These are phyloP conservation scores for Cyclotella sp. DNA, from an alignment of 108 stramenopile genomes.

Conservation along the genomic window DNA sequence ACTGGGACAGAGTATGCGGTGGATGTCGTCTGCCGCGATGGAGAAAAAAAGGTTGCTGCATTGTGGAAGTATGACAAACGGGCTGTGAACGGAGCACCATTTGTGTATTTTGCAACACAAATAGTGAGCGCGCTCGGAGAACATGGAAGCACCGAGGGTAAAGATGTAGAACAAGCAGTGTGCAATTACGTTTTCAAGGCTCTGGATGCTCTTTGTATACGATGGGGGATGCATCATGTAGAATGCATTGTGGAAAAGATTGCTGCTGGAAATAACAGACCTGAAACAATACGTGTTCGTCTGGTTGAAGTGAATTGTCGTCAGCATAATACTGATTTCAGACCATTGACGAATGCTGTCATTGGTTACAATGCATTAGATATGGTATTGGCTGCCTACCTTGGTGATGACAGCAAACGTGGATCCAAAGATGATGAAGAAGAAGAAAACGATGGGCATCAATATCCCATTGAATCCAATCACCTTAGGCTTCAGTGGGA, in stretches of 20 bases:
- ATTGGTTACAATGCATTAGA: slow-evolving; percentile 87
- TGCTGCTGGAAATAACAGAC: slow-evolving; percentile 16
- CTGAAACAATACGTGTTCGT: slow-evolving; percentile 41
- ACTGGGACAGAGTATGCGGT: slow-evolving; percentile 91
- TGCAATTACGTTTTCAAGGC: slow-evolving; percentile 61
- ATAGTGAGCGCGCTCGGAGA: slow-evolving; percentile 55
- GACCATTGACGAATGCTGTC: slow-evolving; percentile 77
- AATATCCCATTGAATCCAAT: slow-evolving; percentile 36
- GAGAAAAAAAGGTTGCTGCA: slow-evolving; percentile 92
- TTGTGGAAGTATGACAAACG: slow-evolving; percentile 97
- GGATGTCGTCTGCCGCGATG: slow-evolving; percentile 89
- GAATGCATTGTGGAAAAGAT: slow-evolving; percentile 75
- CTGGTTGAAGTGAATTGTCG: slow-evolving; percentile 90
- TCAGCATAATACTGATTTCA: slow-evolving; percentile 89
- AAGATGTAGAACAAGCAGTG: slow-evolving; percentile 47
- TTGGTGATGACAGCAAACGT: slow-evolving; percentile 36
- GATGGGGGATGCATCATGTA: slow-evolving; percentile 80
- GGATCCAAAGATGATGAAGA: neutral
- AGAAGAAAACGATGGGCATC: slow-evolving; percentile 36
- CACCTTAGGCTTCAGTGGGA: slow-evolving; percentile 62
- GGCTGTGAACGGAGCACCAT: slow-evolving; percentile 82
- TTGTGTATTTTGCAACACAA: slow-evolving; percentile 89
- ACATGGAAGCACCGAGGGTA: slow-evolving; percentile 32
- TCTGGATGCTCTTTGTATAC: slow-evolving; percentile 69
- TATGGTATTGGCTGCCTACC: slow-evolving; percentile 72